Base-by-base conservation (phyloP, 192 early-diverging fungal genomes). In the Coemansia sp. region DNA sequence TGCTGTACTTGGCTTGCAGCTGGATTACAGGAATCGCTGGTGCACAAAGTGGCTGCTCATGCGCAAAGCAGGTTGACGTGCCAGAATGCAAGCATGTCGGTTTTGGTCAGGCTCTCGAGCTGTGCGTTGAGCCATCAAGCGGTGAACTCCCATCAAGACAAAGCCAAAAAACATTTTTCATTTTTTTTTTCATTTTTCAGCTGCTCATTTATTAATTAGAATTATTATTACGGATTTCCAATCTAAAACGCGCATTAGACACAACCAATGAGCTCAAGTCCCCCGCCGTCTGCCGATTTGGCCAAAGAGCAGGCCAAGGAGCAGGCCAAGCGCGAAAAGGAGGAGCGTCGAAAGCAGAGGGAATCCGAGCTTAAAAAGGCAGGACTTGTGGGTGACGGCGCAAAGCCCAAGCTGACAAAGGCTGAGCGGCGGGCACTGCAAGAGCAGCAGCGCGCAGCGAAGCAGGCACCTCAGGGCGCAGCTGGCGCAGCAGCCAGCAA, bases 381-480 rank as follows among this genome's bases (percentile, higher is more conserved):
- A n/a, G 64, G 60, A 43, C 66, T 79, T 57, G 54, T 66, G 4
- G 71, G 57, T 61, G 52, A 61, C 49, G 51, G 62, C 35, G 38
- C 67, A 19, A 65, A 61, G 22, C 92, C 91, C 69, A 76, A 88
- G 39, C 88, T 93, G 90, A 94, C 92, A 22, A 96, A 94, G 62
- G 92, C 92, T 23, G 93, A 98, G 83, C 86, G 93, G 55, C 85
- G 93, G 27, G 94, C 87, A 14, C 59, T 90, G 56, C 93, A 96
- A 71, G 92, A 97, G 65, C 72, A 85, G 39, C 90, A 94, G 74
- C 83, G 89, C 32, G 88, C 86, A n/a, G 93, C 86, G 57, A 97
- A 82, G 59, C 84, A 68, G 83, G 65, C 35, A 74, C 11, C 12
- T 69, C 66, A 20, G 64, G 84, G 47, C 59, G 71, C 23, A 35